These are phyloP conservation scores for Starmerella gropengiesseri DNA, from an alignment of 805 yeast species.

Conservation along the genomic window DNA sequence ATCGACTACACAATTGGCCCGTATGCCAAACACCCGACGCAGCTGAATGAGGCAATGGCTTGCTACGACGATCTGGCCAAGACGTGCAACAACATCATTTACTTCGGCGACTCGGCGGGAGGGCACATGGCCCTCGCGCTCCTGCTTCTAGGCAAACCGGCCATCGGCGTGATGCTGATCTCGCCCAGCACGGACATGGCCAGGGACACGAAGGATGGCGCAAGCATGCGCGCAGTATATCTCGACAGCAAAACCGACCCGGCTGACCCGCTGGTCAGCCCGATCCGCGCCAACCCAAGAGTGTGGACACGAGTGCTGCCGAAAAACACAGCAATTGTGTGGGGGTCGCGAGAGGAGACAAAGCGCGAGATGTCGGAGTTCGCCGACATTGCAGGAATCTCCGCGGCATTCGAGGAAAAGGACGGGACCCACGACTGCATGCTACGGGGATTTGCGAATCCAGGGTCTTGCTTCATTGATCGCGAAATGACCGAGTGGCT, in stretches of 20 bases:
- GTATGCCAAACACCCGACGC: slow-evolving; percentile 24
- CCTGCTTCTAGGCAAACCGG: slow-evolving; percentile 10
- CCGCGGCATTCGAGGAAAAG: slow-evolving; percentile 18
- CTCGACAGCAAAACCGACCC: slow-evolving; percentile 8
- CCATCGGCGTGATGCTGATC: slow-evolving; percentile 12
- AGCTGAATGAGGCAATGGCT: slow-evolving; percentile 23
- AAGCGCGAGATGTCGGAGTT: slow-evolving; percentile 15
- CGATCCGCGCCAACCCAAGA: slow-evolving; percentile 10
- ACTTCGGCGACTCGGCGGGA: slow-evolving; percentile 31
- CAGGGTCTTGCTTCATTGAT: slow-evolving; percentile 15
- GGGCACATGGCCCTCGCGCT: slow-evolving; percentile 25
- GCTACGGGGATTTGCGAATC: slow-evolving; percentile 15
- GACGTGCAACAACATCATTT: slow-evolving; percentile 20
- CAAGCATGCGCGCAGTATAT: slow-evolving; percentile 15
- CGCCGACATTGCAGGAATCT: slow-evolving; percentile 11
- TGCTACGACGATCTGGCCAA: slow-evolving; percentile 21
- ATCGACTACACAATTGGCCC: slow-evolving; percentile 28
- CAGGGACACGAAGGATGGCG: slow-evolving; percentile 8
- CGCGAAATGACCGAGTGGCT: slow-evolving; percentile 9
- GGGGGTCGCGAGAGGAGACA: slow-evolving; percentile 22
- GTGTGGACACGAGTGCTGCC: slow-evolving; percentile 20
- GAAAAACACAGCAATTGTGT: slow-evolving; percentile 14
- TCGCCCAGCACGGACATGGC: slow-evolving; percentile 22
- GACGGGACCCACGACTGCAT: slow-evolving; percentile 25
- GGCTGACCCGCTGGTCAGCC: slow-evolving; percentile 18